phyloP scores from a whole-genome alignment of 352 stramenopile genomes.

The Globisporangium canariense region DNA sequence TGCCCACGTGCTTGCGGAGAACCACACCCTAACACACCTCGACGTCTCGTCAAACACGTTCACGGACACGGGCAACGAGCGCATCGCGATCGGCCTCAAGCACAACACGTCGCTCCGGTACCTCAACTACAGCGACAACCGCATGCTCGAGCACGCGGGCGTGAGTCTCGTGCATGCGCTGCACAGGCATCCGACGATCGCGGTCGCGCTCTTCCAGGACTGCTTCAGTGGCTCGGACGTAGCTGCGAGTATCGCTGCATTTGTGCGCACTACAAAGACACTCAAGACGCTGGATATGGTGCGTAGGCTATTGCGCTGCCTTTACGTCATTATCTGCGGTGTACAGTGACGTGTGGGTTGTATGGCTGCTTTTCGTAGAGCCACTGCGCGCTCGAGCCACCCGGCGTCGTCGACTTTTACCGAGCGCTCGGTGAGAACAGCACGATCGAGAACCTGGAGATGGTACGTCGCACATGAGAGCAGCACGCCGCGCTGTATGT shows the following conservation, averaged over 20 bases:
- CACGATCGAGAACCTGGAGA: slow-evolving; percentile 48
- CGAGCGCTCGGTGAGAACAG: slow-evolving; percentile 43
- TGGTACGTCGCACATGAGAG: slow-evolving; percentile 30
- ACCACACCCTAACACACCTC: slow-evolving; percentile 47
- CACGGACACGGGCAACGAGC: slow-evolving; percentile 26
- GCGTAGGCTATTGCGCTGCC: slow-evolving; percentile 1
- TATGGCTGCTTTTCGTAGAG: slow-evolving; percentile 29
- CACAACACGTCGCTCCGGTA: slow-evolving; percentile 41
- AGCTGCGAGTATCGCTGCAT: slow-evolving; percentile 27
- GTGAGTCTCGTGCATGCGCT: slow-evolving; percentile 36
- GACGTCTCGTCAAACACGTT: slow-evolving; percentile 57
- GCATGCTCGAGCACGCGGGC: slow-evolving; percentile 34
- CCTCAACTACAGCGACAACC: slow-evolving; percentile 65
- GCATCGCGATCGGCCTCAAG: slow-evolving; percentile 44
- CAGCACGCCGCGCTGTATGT: background rate
- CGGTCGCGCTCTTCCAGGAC: slow-evolving; percentile 51
- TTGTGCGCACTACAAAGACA: slow-evolving; percentile 25
- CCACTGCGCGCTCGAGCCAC: slow-evolving; percentile 55
- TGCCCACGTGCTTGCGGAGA: slow-evolving; percentile 40
- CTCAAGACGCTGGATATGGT: slow-evolving; percentile 58
- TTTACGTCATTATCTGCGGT: background rate
- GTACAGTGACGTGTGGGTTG: background rate
- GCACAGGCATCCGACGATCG: slow-evolving; percentile 29
- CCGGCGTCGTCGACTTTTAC: slow-evolving; percentile 59
- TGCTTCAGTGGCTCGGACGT: slow-evolving; percentile 41